Evolutionary conservation across 257 asterid species (phyloP), one percentile per base, ranked within the genome.

Genomic region (Nicotiana sylvestris): DNA sequence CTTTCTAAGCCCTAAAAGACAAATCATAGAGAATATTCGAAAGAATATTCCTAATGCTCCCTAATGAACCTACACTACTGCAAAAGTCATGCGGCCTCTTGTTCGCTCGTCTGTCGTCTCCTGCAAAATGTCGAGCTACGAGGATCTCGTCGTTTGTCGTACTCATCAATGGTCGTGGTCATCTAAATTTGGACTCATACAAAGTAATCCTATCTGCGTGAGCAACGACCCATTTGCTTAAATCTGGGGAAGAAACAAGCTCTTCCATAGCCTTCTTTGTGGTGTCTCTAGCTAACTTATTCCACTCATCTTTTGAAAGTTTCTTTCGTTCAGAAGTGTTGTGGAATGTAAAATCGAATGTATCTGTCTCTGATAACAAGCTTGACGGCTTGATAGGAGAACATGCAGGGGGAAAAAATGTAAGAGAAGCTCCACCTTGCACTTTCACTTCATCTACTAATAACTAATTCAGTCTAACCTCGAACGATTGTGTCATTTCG

Each of bases 201-300:
- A 21, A 21, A 21, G 97, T 92, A 82, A 95, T 86, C 85, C 97
- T 89, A 66, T 94, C 98, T 0, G 97, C 99, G 80, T 91, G 90
- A 66, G 92, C 74, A 56, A 87, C 92, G 4, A 97, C 98, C 99
- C 99, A 94, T 80, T 11, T 85, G 86, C 87, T 83, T 84, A 94
- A 96, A 86, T 91, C 98, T 16, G 98, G 94, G 27, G 98, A 89
- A 84, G 95, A 88, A 83, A 94, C 97, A 35, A 93, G 92, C 83
- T 79, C 96, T 89, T 89, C 94, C 81, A 96, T 78, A 39, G 98
- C 99, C 83, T 78, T 86, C 72, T 90, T 91, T 4, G 99, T 96
- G 70, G 97, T 88, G 76, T 91, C 97, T 85, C 46, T 83, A 0
- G 97, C 92, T 88, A 96, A 89, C 15, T 86, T 78, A 27, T 91